Base-by-base conservation (phyloP, 345 rosid species). In the Hypericum androsaemum region DNA sequence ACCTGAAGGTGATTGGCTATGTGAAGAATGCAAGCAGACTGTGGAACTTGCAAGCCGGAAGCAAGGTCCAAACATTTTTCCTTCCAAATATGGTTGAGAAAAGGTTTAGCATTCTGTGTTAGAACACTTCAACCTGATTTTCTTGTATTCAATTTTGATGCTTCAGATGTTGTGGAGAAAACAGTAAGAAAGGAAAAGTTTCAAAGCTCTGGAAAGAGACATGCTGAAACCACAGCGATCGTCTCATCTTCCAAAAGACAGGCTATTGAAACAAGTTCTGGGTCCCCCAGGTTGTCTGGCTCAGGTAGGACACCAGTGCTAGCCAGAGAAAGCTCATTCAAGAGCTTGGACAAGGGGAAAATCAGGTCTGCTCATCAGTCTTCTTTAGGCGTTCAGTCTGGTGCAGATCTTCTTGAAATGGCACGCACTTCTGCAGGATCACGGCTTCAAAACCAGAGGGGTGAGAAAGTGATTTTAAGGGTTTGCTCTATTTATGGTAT, bases 1-100 rank as follows among this genome's bases (percentile, higher is more conserved):
- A 62, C 99, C 99, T 49, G 89, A 75, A 67, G 86, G 80, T 70
- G 84, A 88, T 50, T 94, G 99, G 99, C 78, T 88, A 10, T 94
- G 99, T 62, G 99, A 94, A 74, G 97, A 84, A 71, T 94, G 99
- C 80, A 76, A 83, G 71, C 58, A 78, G 57, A 69, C 77, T 11
- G 95, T 83, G 74, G 89, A 77, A 72, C 71, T 60, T 64, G 92
- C 75, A 63, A 79, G 58, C 42, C 88, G 64, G 56, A 79, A 81
- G 71, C 84, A 67, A 76, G 94, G 94, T 85, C 66, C 74, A 55
- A 62, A 35, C 41, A 13, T 51, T 14, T 14, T 40, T 32, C 37
- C 13, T 5, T 3, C 3, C 62, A 39, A 44, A 39, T 4, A 37
- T 8, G 2, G 13, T 10, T 7, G 7, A 40, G 56, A 48, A 54